These are phyloP conservation scores for Metrosideros polymorpha DNA, from an alignment of 441 rosid species.

Conservation along the genomic window DNA sequence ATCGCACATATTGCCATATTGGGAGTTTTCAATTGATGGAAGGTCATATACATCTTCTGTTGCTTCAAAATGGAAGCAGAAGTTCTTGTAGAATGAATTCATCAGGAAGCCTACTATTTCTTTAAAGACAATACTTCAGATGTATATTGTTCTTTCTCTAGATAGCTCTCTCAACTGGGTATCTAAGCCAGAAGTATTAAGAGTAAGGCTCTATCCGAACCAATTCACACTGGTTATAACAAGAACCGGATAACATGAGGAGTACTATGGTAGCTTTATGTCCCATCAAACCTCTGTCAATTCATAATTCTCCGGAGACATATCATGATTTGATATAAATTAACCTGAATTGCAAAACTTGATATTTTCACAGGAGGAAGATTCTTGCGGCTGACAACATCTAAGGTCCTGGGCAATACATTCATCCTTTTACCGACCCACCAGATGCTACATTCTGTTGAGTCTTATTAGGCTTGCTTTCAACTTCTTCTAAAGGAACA, in stretches of 20 bases:
- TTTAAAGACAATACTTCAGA: background rate
- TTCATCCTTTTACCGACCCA: background rate
- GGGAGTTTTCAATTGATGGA: background rate
- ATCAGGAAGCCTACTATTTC: background rate
- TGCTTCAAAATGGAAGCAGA: background rate
- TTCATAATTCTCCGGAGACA: background rate
- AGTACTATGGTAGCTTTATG: background rate
- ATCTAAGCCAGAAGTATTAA: background rate
- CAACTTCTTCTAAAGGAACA: background rate
- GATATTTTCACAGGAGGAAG: background rate
- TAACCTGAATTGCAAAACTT: background rate
- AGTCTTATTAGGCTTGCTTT: background rate
- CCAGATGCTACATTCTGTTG: background rate
- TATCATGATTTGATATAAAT: too few species aligned
- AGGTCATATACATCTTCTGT: background rate
- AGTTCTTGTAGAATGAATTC: background rate
- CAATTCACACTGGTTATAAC: background rate
- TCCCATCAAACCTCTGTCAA: background rate
- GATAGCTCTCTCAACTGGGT: background rate
- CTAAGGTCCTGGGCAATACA: background rate
- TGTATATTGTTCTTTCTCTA: background rate
- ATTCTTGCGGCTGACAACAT: background rate
- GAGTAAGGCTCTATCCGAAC: background rate
- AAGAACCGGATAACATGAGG: background rate
- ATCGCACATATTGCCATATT: background rate